Evolutionary conservation across 192 early-diverging fungal genomes (phyloP).

Genomic region (Physocladia obscura): DNA sequence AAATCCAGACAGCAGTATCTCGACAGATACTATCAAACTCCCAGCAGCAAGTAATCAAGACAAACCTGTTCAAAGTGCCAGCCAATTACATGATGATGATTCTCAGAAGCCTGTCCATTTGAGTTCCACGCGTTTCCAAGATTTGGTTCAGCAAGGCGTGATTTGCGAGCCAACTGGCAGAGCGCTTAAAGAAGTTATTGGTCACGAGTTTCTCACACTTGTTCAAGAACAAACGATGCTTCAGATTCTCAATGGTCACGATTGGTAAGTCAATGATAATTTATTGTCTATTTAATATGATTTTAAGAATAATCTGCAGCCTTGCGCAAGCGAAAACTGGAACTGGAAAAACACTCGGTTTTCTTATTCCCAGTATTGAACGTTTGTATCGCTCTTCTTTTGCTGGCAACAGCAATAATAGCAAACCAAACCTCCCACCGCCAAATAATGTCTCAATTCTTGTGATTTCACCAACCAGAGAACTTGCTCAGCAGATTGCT

Average conservation of each 20-base stretch:
- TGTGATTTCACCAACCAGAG: slow-evolving; percentile 85
- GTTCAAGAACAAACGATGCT: slow-evolving; percentile 26
- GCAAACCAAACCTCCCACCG: slow-evolving; percentile 12
- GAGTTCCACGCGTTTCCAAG: slow-evolving; percentile 3
- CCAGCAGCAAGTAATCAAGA: too few species aligned
- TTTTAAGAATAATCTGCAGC: too few species aligned
- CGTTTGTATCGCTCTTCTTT: slow-evolving; percentile 34
- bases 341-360: slow-evolving; percentile 87
- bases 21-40: too few species aligned
- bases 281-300: background rate
- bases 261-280: slow-evolving; percentile 20
- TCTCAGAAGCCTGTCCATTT: slow-evolving; percentile 11
- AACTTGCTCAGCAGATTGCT: slow-evolving; percentile 85
- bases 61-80: too few species aligned
- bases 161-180: slow-evolving; percentile 9
- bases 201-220: slow-evolving; percentile 24
- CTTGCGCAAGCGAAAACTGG: slow-evolving; percentile 95
- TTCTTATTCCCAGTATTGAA: slow-evolving; percentile 79
- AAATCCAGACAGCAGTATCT: too few species aligned
- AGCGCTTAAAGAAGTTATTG: slow-evolving; percentile 19
- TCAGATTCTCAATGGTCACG: slow-evolving; percentile 21
- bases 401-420: background rate
- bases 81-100: too few species aligned
- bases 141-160: slow-evolving; percentile 11
- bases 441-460: slow-evolving; percentile 58